Evolutionary conservation across 1,139 yeast species (phyloP).

Genomic region (Candida labiduridarum): DNA sequence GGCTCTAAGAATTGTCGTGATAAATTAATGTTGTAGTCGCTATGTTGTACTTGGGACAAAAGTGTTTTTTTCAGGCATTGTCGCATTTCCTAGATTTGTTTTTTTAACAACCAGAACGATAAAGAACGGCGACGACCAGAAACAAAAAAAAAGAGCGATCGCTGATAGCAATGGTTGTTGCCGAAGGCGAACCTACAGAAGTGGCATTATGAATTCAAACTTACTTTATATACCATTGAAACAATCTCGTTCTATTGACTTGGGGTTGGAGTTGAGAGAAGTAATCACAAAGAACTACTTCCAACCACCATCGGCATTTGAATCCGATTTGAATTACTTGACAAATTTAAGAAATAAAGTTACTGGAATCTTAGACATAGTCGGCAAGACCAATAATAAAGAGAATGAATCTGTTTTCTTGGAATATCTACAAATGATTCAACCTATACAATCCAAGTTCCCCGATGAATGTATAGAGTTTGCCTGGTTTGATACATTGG

Average conservation of each 20-base stretch:
- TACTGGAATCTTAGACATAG: conserved; percentile 24
- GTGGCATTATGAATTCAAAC: conserved; percentile 31
- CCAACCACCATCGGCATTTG: conserved; percentile 64
- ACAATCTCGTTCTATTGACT: conserved; percentile 47
- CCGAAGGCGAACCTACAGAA: background rate
- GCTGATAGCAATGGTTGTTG: background rate
- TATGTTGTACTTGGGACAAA: no score
- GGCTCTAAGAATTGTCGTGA: background rate
- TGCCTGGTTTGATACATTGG: conserved; percentile 73
- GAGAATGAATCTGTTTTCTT: conserved; percentile 22
- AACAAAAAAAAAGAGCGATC: background rate
- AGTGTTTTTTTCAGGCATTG: no score
- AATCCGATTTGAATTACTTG: conserved; percentile 51
- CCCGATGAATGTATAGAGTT: conserved; percentile 52
- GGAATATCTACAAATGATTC: conserved; percentile 36
- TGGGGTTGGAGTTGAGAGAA: conserved; percentile 47
- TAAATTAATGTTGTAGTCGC: no score
- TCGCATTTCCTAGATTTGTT: no score
- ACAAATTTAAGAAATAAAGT: conserved; percentile 27
- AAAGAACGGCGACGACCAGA: background rate
- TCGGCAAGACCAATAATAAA: conserved; percentile 11
- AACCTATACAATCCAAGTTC: conserved; percentile 34
- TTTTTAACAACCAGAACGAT: background rate
- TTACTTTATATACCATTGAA: conserved; percentile 56
- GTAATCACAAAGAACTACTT: conserved; percentile 63